phyloP scores from a whole-genome alignment of 2,329 filamentous ascomycete genomes.

The Phaeosphaeria sp. region DNA sequence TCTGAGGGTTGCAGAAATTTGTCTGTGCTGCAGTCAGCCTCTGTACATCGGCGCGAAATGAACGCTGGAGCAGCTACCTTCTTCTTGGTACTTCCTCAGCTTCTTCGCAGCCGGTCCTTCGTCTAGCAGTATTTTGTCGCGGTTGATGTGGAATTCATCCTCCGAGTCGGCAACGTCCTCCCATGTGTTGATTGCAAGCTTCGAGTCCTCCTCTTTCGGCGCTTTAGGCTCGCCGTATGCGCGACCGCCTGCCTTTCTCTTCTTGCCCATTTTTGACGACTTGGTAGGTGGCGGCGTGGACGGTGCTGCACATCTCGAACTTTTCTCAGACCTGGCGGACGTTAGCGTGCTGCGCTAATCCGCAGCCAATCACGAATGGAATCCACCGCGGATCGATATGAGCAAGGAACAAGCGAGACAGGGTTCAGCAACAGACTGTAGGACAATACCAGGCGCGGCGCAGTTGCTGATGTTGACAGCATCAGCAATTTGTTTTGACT shows the following conservation, averaged over 20 bases:
- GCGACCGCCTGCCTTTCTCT: constrained; percentile 71
- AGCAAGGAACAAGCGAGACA: neutral
- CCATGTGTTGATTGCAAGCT: constrained; percentile 66
- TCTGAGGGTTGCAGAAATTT: constrained; percentile 65
- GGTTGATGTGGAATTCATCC: constrained; percentile 88
- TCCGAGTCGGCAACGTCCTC: constrained; percentile 92
- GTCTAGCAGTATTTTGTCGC: constrained; percentile 85
- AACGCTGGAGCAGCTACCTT: constrained; percentile 56
- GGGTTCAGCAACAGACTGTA: neutral
- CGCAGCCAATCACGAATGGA: neutral
- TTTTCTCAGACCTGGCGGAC: constrained; percentile 27
- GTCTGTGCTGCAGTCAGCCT: constrained; percentile 51
- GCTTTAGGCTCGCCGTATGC: constrained; percentile 44
- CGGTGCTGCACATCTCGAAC: constrained; percentile 21
- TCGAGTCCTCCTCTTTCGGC: constrained; percentile 53
- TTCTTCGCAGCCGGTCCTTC: constrained; percentile 82
- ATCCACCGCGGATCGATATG: neutral
- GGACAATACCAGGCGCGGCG: neutral
- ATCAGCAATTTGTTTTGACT: neutral
- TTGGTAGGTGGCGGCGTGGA: constrained; percentile 8
- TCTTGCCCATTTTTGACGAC: constrained; percentile 57
- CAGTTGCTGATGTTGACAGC: constrained; percentile 9
- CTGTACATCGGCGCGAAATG: neutral
- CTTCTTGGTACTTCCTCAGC: constrained; percentile 71
- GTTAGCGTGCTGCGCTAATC: constrained; percentile 31